Percentiles rank a stretch among this genome's conserved stretches.
Conservation (phyloP, 1,284 basidiomycete genomes). For the Xerocomus nothofagi region DNA sequence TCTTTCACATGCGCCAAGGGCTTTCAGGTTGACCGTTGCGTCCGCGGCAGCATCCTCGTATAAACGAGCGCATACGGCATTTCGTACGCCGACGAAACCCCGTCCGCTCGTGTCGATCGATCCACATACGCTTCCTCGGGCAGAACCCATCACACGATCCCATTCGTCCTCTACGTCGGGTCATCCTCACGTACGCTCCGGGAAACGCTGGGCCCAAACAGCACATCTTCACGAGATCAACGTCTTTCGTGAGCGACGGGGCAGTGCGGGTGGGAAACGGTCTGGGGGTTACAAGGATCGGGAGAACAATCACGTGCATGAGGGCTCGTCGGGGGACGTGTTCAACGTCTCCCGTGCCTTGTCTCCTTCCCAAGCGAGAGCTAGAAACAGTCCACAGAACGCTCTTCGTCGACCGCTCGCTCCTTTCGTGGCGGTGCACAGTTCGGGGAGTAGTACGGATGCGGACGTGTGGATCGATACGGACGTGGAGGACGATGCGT, state of each 20-base stretch:
- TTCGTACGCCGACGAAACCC: slow-evolving; percentile 29
- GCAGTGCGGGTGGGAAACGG: slow-evolving; percentile 12
- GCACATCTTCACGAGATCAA: slow-evolving; percentile 73
- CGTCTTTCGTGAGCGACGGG: slow-evolving; percentile 10
- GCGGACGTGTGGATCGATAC: slow-evolving; percentile 32
- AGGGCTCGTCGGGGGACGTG: slow-evolving; percentile 11
- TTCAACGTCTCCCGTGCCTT: slow-evolving; percentile 1
- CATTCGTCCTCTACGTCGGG: slow-evolving; percentile 32
- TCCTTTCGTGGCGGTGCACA: slow-evolving; percentile 3
- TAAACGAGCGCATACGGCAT: slow-evolving; percentile 11
- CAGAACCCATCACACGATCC: slow-evolving; percentile 22
- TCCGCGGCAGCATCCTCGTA: slow-evolving; percentile 8
- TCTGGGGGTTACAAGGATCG: slow-evolving; percentile 9
- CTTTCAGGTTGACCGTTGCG: not conserved
- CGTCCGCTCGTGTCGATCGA: slow-evolving; percentile 16
- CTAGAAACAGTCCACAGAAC: not conserved
- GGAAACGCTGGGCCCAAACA: slow-evolving; percentile 63
- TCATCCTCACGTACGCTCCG: slow-evolving; percentile 19
- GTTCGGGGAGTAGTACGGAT: slow-evolving; percentile 17
- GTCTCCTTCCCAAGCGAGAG: not conserved
- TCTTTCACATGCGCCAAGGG: slow-evolving; percentile 1
- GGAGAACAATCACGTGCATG: slow-evolving; percentile 16
- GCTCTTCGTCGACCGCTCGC: slow-evolving; percentile 5
- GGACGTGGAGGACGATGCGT: slow-evolving; percentile 23
- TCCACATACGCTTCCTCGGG: slow-evolving; percentile 24